Evolutionary conservation across 106 monocot species (phyloP), one percentile per base, ranked within the genome.

Genomic region (Dendrobium huoshanense): DNA sequence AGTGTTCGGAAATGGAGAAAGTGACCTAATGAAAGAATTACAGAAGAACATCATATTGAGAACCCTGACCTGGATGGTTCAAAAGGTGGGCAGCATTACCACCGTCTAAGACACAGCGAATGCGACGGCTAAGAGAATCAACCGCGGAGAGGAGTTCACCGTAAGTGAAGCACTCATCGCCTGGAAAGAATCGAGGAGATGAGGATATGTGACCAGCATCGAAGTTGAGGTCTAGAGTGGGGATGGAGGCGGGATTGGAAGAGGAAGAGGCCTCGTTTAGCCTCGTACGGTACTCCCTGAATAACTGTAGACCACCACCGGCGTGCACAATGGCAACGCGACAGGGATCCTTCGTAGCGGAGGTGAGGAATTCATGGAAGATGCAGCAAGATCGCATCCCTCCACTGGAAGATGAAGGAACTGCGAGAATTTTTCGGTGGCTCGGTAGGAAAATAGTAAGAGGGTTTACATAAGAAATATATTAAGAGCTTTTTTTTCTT

Each of bases 291-390:
- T 20, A 42, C 55, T 83, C 72, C 27, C 67, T 31, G 78, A 76
- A 80, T 17, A 79, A 5, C n/a, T 61, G 81, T 45, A 75, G 10
- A 25, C 84, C 89, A 27, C 77, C 75, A 24, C 61, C 20, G 65
- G 89, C 79, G 49, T 92, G 88, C 72, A 94, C 77, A 76, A 88
- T 83, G 79, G 91, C 92, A 51, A 87, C 73, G 27, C 68, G 80
- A 19, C 6, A 16, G 48, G 87, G 88, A 41, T 88, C 72, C 70
- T 48, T 59, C 18, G 81, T 73, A 11, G 92, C 97, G 44, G 85
- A 83, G 61, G 54, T 51, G 83, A 72, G 80, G 86, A 97, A 98
- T 40, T 72, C 86, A 79, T 94, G 97, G 78, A 89, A 91, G 79
- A 98, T 91, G 87, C 97, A 98, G 82, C 90, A 91, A 9, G n/a